phyloP scores from a whole-genome alignment of 352 stramenopile species.

The Globisporangium carolinianum region DNA sequence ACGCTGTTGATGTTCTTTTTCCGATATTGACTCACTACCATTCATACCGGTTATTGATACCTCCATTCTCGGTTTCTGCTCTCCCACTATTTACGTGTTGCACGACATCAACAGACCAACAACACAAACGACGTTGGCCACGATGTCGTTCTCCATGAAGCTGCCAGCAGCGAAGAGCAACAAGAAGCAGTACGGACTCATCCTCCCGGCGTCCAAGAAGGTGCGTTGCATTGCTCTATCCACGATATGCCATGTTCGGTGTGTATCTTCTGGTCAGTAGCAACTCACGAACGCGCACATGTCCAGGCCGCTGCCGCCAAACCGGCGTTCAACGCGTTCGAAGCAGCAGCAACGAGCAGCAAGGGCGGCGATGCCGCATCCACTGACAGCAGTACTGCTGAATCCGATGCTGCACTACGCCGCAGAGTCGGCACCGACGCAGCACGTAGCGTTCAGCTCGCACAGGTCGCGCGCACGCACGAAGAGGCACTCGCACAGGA shows the following conservation, averaged over 20 bases:
- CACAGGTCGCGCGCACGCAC: conserved; percentile 39
- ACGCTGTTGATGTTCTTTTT: too few relatives aligned
- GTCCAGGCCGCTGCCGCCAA: conserved; percentile 1
- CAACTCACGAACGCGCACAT: background rate
- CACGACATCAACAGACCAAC: background rate
- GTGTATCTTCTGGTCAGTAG: background rate
- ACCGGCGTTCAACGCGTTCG: conserved; percentile 13
- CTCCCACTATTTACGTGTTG: too few relatives aligned
- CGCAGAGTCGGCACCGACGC: conserved; percentile 39
- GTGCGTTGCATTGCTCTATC: background rate
- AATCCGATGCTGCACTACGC: conserved; percentile 3
- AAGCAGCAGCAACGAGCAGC: background rate
- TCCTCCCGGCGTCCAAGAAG: conserved; percentile 10
- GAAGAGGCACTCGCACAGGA: conserved; percentile 65
- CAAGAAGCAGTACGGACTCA: conserved; percentile 19
- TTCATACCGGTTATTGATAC: too few relatives aligned
- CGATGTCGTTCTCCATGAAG: conserved; percentile 33
- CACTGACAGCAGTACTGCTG: background rate
- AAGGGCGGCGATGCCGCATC: background rate
- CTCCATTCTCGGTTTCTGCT: too few relatives aligned
- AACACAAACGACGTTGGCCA: background rate
- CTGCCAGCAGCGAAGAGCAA: conserved; percentile 18
- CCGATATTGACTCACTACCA: too few relatives aligned
- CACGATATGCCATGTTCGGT: background rate
- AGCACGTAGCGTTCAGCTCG: conserved; percentile 41